These are phyloP conservation scores for Aspergillus aculeatus DNA, from an alignment of 2,329 filamentous ascomycete species.

Conservation along the genomic window DNA sequence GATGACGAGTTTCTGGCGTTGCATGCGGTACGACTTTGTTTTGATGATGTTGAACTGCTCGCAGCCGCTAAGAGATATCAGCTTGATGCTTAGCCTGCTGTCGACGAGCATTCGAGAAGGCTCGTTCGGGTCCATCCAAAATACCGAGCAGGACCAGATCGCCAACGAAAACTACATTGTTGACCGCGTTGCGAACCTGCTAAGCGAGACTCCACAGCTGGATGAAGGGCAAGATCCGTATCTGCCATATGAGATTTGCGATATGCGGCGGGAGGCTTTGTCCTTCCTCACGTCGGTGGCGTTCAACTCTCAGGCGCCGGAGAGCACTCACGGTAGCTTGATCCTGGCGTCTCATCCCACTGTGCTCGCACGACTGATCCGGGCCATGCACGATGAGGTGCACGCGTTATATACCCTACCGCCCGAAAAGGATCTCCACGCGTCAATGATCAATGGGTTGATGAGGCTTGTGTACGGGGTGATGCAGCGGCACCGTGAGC, in stretches of 20 bases:
- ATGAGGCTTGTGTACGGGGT: slow-evolving; percentile 63
- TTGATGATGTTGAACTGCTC: slow-evolving; percentile 58
- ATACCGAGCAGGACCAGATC: slow-evolving; percentile 38
- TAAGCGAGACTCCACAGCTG: slow-evolving; percentile 53
- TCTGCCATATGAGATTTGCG: slow-evolving; percentile 38
- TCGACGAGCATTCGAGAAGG: slow-evolving; percentile 53
- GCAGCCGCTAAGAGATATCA: slow-evolving; percentile 57
- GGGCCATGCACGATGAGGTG: slow-evolving; percentile 72
- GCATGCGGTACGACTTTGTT: slow-evolving; percentile 58
- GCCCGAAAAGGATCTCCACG: slow-evolving; percentile 47
- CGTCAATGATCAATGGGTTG: slow-evolving; percentile 57
- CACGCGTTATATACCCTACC: slow-evolving; percentile 56
- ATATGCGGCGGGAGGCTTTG: slow-evolving; percentile 47
- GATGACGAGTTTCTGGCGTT: slow-evolving; percentile 53
- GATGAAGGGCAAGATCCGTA: slow-evolving; percentile 46
- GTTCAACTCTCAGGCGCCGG: slow-evolving; percentile 56
- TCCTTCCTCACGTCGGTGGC: slow-evolving; percentile 43
- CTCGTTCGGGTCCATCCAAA: slow-evolving; percentile 56
- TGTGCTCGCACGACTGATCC: slow-evolving; percentile 72
- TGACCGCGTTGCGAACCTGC: slow-evolving; percentile 57
- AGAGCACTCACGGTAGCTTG: slow-evolving; percentile 56
- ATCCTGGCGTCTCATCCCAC: slow-evolving; percentile 68
- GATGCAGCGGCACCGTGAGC: slow-evolving; percentile 58
- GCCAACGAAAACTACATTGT: slow-evolving; percentile 51
- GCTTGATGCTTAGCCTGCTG: slow-evolving; percentile 55